phyloP scores from a whole-genome alignment of 208 protist genomes.

The Perkinsela sp. region DNA sequence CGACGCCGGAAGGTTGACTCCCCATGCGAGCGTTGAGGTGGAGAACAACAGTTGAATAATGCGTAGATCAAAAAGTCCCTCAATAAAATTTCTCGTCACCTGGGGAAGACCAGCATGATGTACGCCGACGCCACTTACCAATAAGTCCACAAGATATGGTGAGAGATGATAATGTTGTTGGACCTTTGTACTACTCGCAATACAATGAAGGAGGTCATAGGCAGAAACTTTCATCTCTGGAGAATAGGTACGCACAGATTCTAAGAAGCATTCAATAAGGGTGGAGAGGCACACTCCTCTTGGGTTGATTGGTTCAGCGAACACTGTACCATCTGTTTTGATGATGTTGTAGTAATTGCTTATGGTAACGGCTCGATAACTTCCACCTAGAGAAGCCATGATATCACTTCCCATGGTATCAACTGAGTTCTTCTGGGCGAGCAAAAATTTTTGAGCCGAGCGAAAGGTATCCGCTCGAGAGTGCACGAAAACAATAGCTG shows the following conservation, averaged over 20 bases:
- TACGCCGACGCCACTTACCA: slow-evolving; percentile 88
- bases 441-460: not conserved
- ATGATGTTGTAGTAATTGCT: not conserved
- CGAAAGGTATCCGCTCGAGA: slow-evolving; percentile 84
- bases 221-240: not conserved
- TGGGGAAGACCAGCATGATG: slow-evolving; percentile 94
- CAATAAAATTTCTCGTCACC: slow-evolving; percentile 77
- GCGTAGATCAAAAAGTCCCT: slow-evolving; percentile 83
- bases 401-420: not conserved
- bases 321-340: not conserved
- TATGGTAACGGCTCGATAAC: not conserved
- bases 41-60: slow-evolving; percentile 89
- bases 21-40: slow-evolving; percentile 99
- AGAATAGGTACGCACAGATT: not conserved
- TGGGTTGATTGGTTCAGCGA: not conserved
- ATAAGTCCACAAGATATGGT: slow-evolving; percentile 41
- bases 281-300: not conserved
- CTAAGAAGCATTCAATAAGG: not conserved
- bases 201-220: slow-evolving; percentile 1
- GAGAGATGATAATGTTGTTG: not conserved
- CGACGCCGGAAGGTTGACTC: slow-evolving; percentile 98
- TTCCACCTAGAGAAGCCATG: not conserved
- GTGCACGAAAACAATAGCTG: slow-evolving; percentile 93
- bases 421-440: not conserved
- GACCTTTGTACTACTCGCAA: not conserved